Base-by-base conservation (phyloP, 192 early-diverging fungal genomes). In the Coemansia sp. region DNA sequence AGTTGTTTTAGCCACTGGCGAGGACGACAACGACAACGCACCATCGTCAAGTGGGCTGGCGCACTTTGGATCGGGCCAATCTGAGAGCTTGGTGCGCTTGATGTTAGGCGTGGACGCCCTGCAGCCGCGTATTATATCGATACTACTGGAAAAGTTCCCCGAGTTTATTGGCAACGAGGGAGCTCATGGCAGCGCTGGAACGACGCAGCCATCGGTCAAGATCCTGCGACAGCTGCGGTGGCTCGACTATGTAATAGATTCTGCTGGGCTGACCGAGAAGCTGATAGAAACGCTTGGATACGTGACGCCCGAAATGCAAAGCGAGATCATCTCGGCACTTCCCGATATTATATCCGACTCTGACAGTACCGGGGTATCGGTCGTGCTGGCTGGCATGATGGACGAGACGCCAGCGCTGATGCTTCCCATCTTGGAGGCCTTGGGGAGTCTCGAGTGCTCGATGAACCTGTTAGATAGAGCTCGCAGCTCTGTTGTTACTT, bases 291-390 rank as follows among this genome's bases (percentile, higher is more conserved):
- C 92, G 11, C 84, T 92, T 38, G 72, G 85, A 8, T 77, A 89
- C 20, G 86, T 88, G 8, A 87, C 91, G n/a, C 60, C 83, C 4
- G 78, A 85, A 11, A 90, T 91, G 65, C 91, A 94, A 64, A 76
- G 86, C 38, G 93, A 94, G 72, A 89, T 94, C 9, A 91, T 94
- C 24, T 82, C 78, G 15, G 85, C 83, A 11, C 62, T 94, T n/a
- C 92, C 93, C 1, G 90, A 94, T 57, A 92, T 94, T 44, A 72
- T 94, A 15, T 87, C 86, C 5, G 92, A 94, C 66, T 84, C 89
- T 20, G 90, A 92, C 72, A 89, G 88, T 58, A 80, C 78, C 58
- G 84, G 88, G 76, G 84, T 91, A 7, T 88, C 90, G 1, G 73
- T 73, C 36, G 86, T 87, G 40, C 71, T 94, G 31, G 88, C 87